These are phyloP conservation scores for Dalechampia spathulata DNA, from an alignment of 441 rosid genomes.

Conservation along the genomic window DNA sequence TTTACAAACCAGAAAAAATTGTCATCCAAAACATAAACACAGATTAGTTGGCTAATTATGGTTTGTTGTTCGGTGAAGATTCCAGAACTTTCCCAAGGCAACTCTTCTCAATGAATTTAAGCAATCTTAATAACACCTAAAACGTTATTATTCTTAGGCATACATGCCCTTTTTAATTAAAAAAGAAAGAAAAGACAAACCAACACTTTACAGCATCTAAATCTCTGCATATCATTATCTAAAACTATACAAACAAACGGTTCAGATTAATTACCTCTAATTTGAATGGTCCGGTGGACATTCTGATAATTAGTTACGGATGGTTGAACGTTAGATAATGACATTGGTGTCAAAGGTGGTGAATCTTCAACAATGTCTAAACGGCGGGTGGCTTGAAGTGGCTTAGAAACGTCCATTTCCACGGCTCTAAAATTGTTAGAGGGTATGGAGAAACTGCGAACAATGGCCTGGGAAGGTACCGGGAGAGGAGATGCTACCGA, in stretches of 20 bases:
- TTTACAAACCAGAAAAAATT: not conserved
- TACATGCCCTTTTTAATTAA: too few species aligned
- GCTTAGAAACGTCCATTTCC: conserved; percentile 34
- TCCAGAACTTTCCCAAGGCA: too few species aligned
- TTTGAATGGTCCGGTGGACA: conserved; percentile 19
- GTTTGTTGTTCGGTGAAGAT: too few species aligned
- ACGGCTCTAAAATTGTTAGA: conserved; percentile 42
- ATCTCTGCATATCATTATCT: not conserved
- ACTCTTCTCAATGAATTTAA: too few species aligned
- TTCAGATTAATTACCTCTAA: conserved; percentile 32
- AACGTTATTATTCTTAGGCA: too few species aligned
- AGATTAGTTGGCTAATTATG: not conserved
- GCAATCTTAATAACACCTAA: too few species aligned
- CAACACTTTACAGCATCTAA: not conserved
- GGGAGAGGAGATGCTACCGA: conserved; percentile 72
- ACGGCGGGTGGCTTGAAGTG: conserved; percentile 26
- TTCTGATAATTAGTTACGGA: conserved; percentile 15
- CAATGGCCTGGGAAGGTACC: conserved; percentile 50
- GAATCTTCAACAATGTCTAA: conserved; percentile 44
- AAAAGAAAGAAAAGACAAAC: not conserved
- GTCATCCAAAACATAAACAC: not conserved
- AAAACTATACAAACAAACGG: not conserved
- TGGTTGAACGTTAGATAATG: conserved; percentile 28
- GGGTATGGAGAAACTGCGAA: conserved; percentile 88
- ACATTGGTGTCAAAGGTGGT: conserved; percentile 65